Evolutionary conservation across 2,329 filamentous ascomycete species (phyloP).

Genomic region (Exophiala xenobiotica): DNA sequence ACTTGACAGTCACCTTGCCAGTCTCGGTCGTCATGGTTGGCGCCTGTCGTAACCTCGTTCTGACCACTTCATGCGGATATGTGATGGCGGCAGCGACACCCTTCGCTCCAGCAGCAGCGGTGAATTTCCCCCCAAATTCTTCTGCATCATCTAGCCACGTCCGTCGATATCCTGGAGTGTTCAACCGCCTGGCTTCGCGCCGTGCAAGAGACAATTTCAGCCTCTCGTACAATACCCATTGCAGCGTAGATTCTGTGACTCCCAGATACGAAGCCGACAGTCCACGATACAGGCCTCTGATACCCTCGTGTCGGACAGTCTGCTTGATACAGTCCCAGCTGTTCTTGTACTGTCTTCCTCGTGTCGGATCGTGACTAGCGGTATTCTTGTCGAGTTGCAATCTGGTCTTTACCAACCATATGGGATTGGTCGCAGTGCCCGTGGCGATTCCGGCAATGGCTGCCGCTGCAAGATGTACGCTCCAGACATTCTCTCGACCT

Average conservation of each 20-base stretch:
- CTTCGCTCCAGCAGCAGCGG: constrained; percentile 80
- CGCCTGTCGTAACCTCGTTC: constrained; percentile 80
- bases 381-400: constrained; percentile 87
- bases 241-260: constrained; percentile 83
- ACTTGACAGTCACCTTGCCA: constrained; percentile 68
- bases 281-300: constrained; percentile 81
- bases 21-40: constrained; percentile 74
- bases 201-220: constrained; percentile 73
- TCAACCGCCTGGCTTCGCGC: constrained; percentile 59
- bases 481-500: constrained; percentile 42
- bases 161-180: constrained; percentile 60
- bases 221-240: constrained; percentile 94
- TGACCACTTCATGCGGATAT: constrained; percentile 89
- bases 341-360: constrained; percentile 73
- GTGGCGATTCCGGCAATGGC: constrained; percentile 79
- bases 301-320: constrained; percentile 75
- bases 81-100: constrained; percentile 79
- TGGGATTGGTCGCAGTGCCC: constrained; percentile 88
- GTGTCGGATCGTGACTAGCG: constrained; percentile 56
- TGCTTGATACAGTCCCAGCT: constrained; percentile 84
- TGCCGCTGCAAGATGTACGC: constrained; percentile 74
- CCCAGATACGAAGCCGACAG: constrained; percentile 90
- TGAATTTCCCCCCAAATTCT: constrained; percentile 74
- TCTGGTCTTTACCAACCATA: constrained; percentile 94
- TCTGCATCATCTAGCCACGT: constrained; percentile 72